These are phyloP conservation scores for Penicillium hesseltinei DNA, from an alignment of 2,329 filamentous ascomycete species.

Conservation along the genomic window DNA sequence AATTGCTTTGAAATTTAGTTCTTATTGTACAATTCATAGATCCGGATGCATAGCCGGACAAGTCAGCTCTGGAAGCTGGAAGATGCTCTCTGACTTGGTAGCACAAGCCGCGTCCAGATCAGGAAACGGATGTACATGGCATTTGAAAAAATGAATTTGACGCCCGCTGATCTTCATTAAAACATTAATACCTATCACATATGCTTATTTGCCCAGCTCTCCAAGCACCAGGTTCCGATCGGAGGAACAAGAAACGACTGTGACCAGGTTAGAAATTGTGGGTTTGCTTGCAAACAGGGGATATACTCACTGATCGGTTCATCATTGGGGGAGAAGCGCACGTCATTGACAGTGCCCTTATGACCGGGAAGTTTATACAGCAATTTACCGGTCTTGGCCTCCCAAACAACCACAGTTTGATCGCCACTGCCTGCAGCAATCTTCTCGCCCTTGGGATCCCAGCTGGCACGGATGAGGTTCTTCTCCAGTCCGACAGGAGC, in stretches of 20 bases:
- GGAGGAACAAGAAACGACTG: slow-evolving; percentile 87
- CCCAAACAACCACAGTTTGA: slow-evolving; percentile 88
- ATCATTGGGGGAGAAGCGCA: slow-evolving; percentile 79
- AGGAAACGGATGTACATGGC: not conserved
- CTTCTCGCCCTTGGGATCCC: slow-evolving; percentile 81
- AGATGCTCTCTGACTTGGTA: not conserved
- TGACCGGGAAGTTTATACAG: slow-evolving; percentile 94
- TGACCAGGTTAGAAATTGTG: slow-evolving; percentile 18
- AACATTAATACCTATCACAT: slow-evolving; percentile 14
- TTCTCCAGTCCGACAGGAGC: slow-evolving; percentile 83
- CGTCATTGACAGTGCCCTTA: slow-evolving; percentile 91
- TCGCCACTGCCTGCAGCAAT: slow-evolving; percentile 89
- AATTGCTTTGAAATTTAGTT: not conserved
- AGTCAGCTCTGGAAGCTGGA: not conserved
- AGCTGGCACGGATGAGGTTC: slow-evolving; percentile 86
- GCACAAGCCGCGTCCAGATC: not conserved
- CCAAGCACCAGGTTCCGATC: slow-evolving; percentile 81
- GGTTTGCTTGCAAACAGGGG: not conserved
- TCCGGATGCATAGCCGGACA: not conserved
- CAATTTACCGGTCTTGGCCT: slow-evolving; percentile 80
- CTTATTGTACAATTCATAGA: slow-evolving; percentile 9
- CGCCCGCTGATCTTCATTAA: slow-evolving; percentile 28
- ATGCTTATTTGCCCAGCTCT: slow-evolving; percentile 66
- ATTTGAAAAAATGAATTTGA: slow-evolving; percentile 20
- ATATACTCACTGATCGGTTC: slow-evolving; percentile 79